Evolutionary conservation across 805 yeast species (phyloP).

Genomic region (Vanderwaltozyma tropicalis): DNA sequence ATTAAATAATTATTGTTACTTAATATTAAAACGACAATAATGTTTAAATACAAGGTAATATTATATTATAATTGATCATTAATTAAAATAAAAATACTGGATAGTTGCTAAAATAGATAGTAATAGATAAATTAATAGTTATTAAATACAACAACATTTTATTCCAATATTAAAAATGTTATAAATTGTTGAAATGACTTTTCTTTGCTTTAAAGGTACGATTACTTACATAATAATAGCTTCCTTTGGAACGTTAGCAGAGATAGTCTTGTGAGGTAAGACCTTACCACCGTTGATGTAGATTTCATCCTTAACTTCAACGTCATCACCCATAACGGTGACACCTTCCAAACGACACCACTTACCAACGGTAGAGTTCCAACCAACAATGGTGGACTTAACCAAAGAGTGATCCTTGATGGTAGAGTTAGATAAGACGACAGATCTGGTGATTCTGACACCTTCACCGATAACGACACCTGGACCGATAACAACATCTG

Average conservation of each 20-base stretch:
- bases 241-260: constrained; percentile 93
- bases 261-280: constrained; percentile 94
- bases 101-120: too few species aligned
- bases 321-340: constrained; percentile 98
- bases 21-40: too few species aligned
- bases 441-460: constrained; percentile 95
- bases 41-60: too few species aligned
- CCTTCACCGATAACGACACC: constrained; percentile 94
- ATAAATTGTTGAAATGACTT: background rate
- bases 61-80: background rate
- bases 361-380: constrained; percentile 96
- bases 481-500: constrained; percentile 96
- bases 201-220: background rate
- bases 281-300: constrained; percentile 99
- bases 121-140: too few species aligned
- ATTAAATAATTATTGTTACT: too few species aligned
- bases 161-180: too few species aligned
- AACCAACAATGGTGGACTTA: constrained; percentile 95
- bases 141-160: background rate
- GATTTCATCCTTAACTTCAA: constrained; percentile 94
- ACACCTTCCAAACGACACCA: constrained; percentile 99
- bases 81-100: too few species aligned
- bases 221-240: constrained; percentile 83
- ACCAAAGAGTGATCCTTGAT: constrained; percentile 97
- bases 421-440: constrained; percentile 79